phyloP scores from a whole-genome alignment of 176 grass and related monocot genomes.

The Thalia dealbata region DNA sequence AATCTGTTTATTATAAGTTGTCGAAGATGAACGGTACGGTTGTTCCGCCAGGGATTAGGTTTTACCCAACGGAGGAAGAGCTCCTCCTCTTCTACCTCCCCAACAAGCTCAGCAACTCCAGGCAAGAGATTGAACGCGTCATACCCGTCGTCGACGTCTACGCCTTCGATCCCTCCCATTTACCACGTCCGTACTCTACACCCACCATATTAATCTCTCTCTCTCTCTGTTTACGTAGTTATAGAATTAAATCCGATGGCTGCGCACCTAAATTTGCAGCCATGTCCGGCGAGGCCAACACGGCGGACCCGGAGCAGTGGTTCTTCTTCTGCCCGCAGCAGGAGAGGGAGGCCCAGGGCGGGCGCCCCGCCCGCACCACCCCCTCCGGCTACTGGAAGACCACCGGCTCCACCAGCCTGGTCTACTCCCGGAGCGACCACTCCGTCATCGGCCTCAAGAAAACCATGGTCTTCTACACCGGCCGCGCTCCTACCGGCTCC shows the following conservation, averaged over 20 bases:
- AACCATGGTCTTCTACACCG: constrained; percentile 92
- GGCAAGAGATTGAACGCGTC: constrained; percentile 59
- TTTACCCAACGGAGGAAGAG: constrained; percentile 99
- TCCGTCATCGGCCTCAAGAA: constrained; percentile 65
- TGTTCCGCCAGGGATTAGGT: constrained; percentile 57
- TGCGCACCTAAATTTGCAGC: constrained; percentile 27
- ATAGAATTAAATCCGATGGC: too few relatives aligned
- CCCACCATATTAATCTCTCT: background rate
- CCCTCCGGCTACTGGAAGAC: constrained; percentile 97
- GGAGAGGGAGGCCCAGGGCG: constrained; percentile 71
- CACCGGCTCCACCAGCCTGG: constrained; percentile 63
- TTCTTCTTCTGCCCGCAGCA: constrained; percentile 90
- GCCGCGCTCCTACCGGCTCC: constrained; percentile 47
- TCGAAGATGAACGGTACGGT: too few relatives aligned
- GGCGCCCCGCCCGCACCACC: constrained; percentile 69
- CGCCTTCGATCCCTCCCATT: constrained; percentile 53
- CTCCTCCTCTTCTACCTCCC: constrained; percentile 83
- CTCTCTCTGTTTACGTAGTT: too few relatives aligned
- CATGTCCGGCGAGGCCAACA: constrained; percentile 26
- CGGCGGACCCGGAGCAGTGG: constrained; percentile 52
- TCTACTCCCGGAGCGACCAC: constrained; percentile 29
- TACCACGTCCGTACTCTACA: constrained; percentile 32
- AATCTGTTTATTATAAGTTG: too few relatives aligned
- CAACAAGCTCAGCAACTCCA: constrained; percentile 64
- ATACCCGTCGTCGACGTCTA: constrained; percentile 71